phyloP scores from a whole-genome alignment of 345 rosid genomes.

The Sisymbrium altissimum region DNA sequence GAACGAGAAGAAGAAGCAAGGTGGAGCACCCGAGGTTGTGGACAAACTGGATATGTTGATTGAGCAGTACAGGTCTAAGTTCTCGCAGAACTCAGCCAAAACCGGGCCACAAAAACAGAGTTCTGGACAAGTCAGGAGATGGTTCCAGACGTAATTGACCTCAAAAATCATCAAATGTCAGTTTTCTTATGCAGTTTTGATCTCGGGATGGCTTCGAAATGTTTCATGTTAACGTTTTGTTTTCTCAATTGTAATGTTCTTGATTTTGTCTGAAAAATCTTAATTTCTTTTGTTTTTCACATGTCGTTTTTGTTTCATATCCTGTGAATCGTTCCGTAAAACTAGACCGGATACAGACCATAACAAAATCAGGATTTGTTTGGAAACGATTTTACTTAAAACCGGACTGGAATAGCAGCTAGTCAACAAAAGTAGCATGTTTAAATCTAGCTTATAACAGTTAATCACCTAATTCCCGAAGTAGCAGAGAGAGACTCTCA shows the following conservation, averaged over 20 bases:
- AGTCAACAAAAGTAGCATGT: not conserved
- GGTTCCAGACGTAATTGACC: slow-evolving; percentile 50
- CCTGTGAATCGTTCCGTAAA: not conserved
- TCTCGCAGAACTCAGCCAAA: slow-evolving; percentile 50
- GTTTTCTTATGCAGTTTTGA: slow-evolving; percentile 1
- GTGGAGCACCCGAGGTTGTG: slow-evolving; percentile 41
- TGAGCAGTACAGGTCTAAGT: slow-evolving; percentile 65
- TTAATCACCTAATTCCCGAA: not conserved
- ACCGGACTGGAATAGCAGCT: not conserved
- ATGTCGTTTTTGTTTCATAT: not conserved
- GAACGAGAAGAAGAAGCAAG: slow-evolving; percentile 42
- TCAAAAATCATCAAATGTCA: not conserved
- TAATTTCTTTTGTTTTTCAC: not conserved
- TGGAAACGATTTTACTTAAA: not conserved
- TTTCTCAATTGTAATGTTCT: not conserved
- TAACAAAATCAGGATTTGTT: not conserved
- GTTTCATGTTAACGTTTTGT: not conserved
- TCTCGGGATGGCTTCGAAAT: not conserved
- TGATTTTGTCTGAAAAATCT: not conserved
- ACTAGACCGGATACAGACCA: not conserved
- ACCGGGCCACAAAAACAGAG: slow-evolving; percentile 42
- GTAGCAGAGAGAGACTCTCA: not conserved
- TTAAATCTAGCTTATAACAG: not conserved
- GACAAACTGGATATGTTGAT: slow-evolving; percentile 73
- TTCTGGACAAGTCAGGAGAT: slow-evolving; percentile 49